Evolutionary conservation across 169 alveolate genomes (phyloP).

Genomic region (Plasmodium sp.): DNA sequence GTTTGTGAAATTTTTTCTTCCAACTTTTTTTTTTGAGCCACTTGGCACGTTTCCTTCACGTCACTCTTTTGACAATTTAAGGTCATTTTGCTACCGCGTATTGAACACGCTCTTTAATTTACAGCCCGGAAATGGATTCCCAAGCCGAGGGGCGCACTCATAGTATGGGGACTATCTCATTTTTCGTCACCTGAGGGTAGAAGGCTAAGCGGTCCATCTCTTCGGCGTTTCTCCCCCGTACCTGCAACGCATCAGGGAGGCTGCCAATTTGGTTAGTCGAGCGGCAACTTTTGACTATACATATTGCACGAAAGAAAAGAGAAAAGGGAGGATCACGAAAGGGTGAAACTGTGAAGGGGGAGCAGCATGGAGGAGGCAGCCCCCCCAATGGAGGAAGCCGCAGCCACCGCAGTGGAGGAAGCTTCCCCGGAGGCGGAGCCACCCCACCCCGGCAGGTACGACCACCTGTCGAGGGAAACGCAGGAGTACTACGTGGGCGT

Average conservation of each 20-base stretch:
- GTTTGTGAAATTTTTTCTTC: background rate
- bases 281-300: background rate
- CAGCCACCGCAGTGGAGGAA: too few relatives aligned
- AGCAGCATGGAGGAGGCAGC: background rate
- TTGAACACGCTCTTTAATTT: background rate
- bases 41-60: background rate
- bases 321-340: background rate
- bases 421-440: background rate
- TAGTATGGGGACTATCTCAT: background rate
- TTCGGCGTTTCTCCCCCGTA: background rate
- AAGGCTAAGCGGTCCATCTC: background rate
- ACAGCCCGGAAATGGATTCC: background rate
- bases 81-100: background rate
- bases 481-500: conserved; percentile 46
- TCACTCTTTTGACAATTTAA: background rate
- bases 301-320: background rate
- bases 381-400: too few relatives aligned
- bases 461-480: conserved; percentile 10
- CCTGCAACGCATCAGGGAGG: background rate
- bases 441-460: background rate
- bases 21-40: background rate
- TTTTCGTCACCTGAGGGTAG: background rate
- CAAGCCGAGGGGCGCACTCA: background rate
- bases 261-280: background rate
- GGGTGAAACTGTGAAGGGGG: background rate